Percentiles rank a stretch among this genome's conserved stretches.
Evolutionary conservation across 1,284 basidiomycete species (phyloP).

Genomic region (Sanghuangporus sanghuang): DNA sequence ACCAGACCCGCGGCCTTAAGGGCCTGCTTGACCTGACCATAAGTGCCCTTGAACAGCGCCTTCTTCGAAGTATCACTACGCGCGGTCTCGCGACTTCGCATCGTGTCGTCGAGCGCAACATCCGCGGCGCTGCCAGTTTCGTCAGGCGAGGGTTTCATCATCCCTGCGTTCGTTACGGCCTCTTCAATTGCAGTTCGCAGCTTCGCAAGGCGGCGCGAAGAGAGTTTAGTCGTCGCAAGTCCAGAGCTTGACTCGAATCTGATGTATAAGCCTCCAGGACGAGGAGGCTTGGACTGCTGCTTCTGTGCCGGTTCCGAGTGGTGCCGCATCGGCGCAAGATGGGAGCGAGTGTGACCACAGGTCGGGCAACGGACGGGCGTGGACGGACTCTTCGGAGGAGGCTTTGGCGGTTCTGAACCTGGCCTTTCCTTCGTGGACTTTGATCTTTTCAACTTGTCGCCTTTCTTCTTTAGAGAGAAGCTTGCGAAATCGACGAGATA

Average conservation of each 20-base stretch:
- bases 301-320: conserved; percentile 20
- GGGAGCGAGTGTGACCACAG: conserved; percentile 13
- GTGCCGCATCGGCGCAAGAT: conserved; percentile 1
- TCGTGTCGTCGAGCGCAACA: conserved; percentile 20
- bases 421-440: conserved; percentile 15
- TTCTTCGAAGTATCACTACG: conserved; percentile 22
- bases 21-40: conserved; percentile 43
- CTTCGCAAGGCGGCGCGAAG: conserved; percentile 30
- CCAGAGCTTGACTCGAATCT: conserved; percentile 27
- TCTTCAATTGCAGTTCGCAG: conserved; percentile 38
- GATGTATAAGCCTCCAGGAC: conserved; percentile 35
- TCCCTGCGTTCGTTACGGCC: conserved; percentile 43
- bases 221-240: conserved; percentile 18
- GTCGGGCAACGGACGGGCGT: conserved; percentile 17
- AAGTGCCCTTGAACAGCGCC: conserved; percentile 42
- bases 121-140: conserved; percentile 20
- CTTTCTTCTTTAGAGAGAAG: conserved; percentile 30
- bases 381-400: conserved; percentile 5
- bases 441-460: conserved; percentile 16
- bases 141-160: conserved; percentile 32
- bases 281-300: conserved; percentile 11
- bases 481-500: conserved; percentile 39
- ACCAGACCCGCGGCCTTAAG: conserved; percentile 38
- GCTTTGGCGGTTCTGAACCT: conserved; percentile 16
- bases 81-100: conserved; percentile 4